Evolutionary conservation across 306 rosid species (phyloP), one percentile per base, ranked within the genome.

Genomic region (Myrica gale): DNA sequence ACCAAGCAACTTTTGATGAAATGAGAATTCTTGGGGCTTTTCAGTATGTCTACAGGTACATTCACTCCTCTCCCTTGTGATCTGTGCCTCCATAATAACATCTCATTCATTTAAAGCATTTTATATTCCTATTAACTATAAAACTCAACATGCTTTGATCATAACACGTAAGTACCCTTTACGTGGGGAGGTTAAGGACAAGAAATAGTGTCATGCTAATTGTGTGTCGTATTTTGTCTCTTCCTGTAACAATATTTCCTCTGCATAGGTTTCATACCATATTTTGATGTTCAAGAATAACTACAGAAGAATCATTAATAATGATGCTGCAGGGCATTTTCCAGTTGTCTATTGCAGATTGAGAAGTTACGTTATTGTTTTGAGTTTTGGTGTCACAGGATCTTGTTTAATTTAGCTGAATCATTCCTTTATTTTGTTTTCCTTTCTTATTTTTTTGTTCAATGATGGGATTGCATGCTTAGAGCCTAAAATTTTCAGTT

Each of bases 21-120:
- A 63, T 74, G 65, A 90, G 97, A 90, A 82, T 94, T 62, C 93
- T 94, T n/a, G 97, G 97, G 55, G 98, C 98, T 77, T 94, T 94
- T 84, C 97, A 90, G 82, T 94, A 91, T 70, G 91, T 85, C 4
- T 82, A 90, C 81, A 91, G 98, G 98, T 94, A 71, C 9, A 77
- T 71, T 80, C 60, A 53, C 44, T 68, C 68, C 46, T 67, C 56
- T n/a, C 42, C 43, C 52, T 70, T 62, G 46, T 43, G 58, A 57
- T 54, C 42, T 69, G 11, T 32, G 5, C 68, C 19, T 16, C 12
- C 68, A 26, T 26, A 17, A 17, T 17, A 2, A 1, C 13, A 9
- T 13, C 43, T 60, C 43, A 12, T 10, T 26, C 23, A 23, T 21
- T 0, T 9, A 23, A 11, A 12, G n/a, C 37, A 16, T 9, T 60